A percentile compares a stretch with the other conserved stretches of the same genome.
Conservation (phyloP, 352 stramenopile genomes). For the Blastocystis sp. region DNA sequence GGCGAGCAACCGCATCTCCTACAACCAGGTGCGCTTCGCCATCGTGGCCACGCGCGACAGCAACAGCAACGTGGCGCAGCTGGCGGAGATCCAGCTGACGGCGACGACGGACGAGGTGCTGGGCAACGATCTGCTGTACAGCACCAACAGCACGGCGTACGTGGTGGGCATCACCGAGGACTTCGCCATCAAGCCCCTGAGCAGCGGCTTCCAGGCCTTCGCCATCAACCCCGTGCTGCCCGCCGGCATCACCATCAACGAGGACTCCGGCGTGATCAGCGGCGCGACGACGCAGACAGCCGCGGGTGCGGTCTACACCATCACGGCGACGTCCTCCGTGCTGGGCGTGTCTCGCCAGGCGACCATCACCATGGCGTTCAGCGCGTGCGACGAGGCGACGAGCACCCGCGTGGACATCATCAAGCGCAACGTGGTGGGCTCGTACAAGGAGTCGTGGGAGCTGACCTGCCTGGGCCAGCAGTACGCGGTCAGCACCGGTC, state of each 20-base stretch:
- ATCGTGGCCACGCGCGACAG: conserved; percentile 13
- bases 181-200: conserved; percentile 50
- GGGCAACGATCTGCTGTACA: not conserved
- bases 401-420: conserved; percentile 39
- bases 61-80: conserved; percentile 11
- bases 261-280: conserved; percentile 57
- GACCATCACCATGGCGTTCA: conserved; percentile 6
- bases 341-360: not conserved
- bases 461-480: not conserved
- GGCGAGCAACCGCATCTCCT: conserved; percentile 40
- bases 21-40: conserved; percentile 34
- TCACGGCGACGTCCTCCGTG: conserved; percentile 41
- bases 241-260: conserved; percentile 39
- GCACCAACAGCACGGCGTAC: not conserved
- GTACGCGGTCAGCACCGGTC: not conserved
- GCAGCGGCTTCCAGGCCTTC: conserved; percentile 38
- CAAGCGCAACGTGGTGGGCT: conserved; percentile 56
- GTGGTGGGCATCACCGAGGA: conserved; percentile 39
- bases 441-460: conserved; percentile 53
- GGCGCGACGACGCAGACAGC: conserved; percentile 13
- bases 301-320: not conserved
- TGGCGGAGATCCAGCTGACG: conserved; percentile 40
- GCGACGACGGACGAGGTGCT: conserved; percentile 26
- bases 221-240: conserved; percentile 47
- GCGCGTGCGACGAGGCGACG: conserved; percentile 5